Evolutionary conservation across 768 basidiomycete genomes (phyloP).

Genomic region (Lactarius indigo): DNA sequence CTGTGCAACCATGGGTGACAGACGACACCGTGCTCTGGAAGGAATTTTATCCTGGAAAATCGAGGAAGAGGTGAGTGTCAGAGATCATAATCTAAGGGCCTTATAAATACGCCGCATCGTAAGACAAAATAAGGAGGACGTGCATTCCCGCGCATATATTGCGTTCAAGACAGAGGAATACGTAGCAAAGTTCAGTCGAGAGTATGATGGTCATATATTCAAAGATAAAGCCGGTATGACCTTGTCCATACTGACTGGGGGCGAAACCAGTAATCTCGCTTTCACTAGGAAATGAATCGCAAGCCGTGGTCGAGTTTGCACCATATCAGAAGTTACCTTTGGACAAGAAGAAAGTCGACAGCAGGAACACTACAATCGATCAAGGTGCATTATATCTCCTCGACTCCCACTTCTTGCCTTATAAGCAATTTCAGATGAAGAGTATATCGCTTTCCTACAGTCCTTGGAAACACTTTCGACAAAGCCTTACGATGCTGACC

Average conservation of each 20-base stretch:
- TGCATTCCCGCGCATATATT: constrained; percentile 88
- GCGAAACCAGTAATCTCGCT: neutral
- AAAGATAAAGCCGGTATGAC: constrained; percentile 82
- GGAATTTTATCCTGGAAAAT: constrained; percentile 61
- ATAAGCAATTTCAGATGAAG: constrained; percentile 54
- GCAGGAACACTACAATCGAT: constrained; percentile 83
- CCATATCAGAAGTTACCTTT: constrained; percentile 84
- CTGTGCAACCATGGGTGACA: constrained; percentile 78
- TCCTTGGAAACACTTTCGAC: constrained; percentile 52
- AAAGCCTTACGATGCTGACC: constrained; percentile 51
- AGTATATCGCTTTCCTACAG: constrained; percentile 78
- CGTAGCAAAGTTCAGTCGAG: constrained; percentile 70
- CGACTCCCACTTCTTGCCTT: neutral
- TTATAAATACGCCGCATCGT: neutral
- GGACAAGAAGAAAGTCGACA: constrained; percentile 74
- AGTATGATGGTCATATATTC: constrained; percentile 90
- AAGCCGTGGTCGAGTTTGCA: constrained; percentile 90
- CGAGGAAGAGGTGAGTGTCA: constrained; percentile 57
- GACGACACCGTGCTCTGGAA: constrained; percentile 71
- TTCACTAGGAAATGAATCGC: constrained; percentile 72
- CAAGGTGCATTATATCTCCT: constrained; percentile 52
- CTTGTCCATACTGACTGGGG: neutral
- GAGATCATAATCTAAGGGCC: neutral
- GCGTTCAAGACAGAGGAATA: constrained; percentile 76
- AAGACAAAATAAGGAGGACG: constrained; percentile 79